These are phyloP conservation scores for Gymnopilus dilepis DNA, from an alignment of 768 basidiomycete species.

Conservation along the genomic window DNA sequence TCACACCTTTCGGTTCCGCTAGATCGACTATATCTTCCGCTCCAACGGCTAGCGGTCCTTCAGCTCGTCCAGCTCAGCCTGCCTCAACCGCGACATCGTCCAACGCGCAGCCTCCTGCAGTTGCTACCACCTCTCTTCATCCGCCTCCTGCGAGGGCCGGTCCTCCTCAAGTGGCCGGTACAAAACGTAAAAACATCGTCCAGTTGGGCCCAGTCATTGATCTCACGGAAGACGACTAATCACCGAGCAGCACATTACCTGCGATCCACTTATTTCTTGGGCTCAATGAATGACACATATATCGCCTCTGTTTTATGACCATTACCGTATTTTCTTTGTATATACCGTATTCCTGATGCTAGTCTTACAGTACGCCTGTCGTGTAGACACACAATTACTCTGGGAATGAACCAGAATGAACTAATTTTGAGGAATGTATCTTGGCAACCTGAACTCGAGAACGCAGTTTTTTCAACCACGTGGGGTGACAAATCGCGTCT, in stretches of 20 bases:
- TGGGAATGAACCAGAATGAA: too few relatives aligned
- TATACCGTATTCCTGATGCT: too few relatives aligned
- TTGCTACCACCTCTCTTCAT: neutral
- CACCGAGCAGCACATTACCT: neutral
- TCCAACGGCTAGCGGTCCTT: neutral
- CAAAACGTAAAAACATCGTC: slow-evolving; percentile 26
- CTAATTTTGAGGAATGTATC: too few relatives aligned
- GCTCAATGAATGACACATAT: too few relatives aligned
- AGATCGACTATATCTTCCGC: neutral
- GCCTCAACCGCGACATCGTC: neutral
- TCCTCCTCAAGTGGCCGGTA: slow-evolving; percentile 16
- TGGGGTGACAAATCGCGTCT: slow-evolving; percentile 2
- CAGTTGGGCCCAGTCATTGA: slow-evolving; percentile 28
- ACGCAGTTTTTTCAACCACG: neutral
- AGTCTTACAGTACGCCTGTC: too few relatives aligned
- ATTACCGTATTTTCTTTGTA: neutral
- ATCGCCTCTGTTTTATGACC: neutral
- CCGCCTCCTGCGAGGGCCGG: neutral
- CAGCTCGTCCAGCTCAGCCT: neutral
- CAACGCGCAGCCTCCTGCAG: neutral
- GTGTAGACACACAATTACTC: too few relatives aligned
- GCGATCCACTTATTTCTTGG: neutral
- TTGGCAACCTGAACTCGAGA: too few relatives aligned
- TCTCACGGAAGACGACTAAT: slow-evolving; percentile 25
- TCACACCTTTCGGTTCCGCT: slow-evolving; percentile 21